Percentiles rank a stretch among this genome's conserved stretches.
These are phyloP conservation scores for Theobroma cacao DNA, from an alignment of 345 rosid species.

Conservation along the genomic window DNA sequence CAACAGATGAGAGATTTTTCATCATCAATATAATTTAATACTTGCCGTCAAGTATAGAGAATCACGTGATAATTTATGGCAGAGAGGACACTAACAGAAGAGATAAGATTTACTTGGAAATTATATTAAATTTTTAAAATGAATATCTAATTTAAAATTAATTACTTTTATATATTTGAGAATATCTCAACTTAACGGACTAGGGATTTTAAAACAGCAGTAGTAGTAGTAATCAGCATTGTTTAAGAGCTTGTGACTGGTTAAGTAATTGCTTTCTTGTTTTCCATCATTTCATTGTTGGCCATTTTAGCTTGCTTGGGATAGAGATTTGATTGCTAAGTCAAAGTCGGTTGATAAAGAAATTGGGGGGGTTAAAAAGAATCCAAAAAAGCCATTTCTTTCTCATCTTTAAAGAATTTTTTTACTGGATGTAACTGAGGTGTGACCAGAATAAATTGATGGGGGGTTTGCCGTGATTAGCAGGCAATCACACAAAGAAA, in stretches of 20 bases:
- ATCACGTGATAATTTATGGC: no score
- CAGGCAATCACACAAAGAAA: slow-evolving; percentile 12
- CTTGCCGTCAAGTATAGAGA: no score
- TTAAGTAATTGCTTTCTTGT: background rate
- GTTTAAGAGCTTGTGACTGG: background rate
- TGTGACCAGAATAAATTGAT: slow-evolving; percentile 33
- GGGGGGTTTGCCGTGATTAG: slow-evolving; percentile 28
- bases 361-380: background rate
- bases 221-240: background rate
- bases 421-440: background rate
- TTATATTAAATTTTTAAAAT: no score
- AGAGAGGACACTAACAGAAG: no score
- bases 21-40: no score
- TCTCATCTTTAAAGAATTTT: background rate
- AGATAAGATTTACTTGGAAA: no score
- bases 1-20: no score
- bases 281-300: slow-evolving; percentile 11
- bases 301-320: background rate
- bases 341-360: background rate
- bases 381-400: background rate
- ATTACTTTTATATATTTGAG: no score
- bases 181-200: no score
- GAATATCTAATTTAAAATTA: no score
- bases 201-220: no score
- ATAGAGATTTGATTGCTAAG: background rate